These are phyloP conservation scores for Plasmopara viticola DNA, from an alignment of 352 stramenopile species.

Conservation along the genomic window DNA sequence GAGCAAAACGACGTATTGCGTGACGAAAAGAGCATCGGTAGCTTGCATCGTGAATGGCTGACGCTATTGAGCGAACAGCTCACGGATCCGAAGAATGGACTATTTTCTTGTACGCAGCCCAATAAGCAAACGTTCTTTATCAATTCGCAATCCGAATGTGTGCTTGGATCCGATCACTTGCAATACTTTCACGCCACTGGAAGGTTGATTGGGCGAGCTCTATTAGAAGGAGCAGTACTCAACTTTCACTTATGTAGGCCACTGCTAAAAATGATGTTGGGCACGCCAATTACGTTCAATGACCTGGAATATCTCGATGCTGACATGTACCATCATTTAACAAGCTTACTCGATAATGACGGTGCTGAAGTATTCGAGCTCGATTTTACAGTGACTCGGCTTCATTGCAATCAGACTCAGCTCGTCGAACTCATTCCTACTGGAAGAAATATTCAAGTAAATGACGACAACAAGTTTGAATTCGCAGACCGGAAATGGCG, in stretches of 20 bases:
- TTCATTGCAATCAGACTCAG: constrained; percentile 10
- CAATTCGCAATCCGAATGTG: constrained; percentile 45
- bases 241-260: constrained; percentile 91
- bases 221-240: constrained; percentile 90
- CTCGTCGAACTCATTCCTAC: constrained; percentile 51
- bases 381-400: constrained; percentile 53
- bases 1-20: constrained; percentile 34
- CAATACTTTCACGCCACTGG: constrained; percentile 47
- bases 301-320: constrained; percentile 88
- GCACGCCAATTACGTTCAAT: constrained; percentile 89
- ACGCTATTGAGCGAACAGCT: constrained; percentile 53
- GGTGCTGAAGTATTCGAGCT: constrained; percentile 39
- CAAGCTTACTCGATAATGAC: constrained; percentile 59
- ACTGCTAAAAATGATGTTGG: constrained; percentile 97
- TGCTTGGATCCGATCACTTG: constrained; percentile 54
- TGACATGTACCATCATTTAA: constrained; percentile 49
- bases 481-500: constrained; percentile 92
- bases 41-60: constrained; percentile 80
- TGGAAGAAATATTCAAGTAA: constrained; percentile 80
- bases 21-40: constrained; percentile 37
- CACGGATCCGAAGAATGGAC: constrained; percentile 30
- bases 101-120: constrained; percentile 55
- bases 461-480: constrained; percentile 93
- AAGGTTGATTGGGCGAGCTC: constrained; percentile 46
- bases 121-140: constrained; percentile 54